Conservation (phyloP, 371 early-diverging fungal species). For the Mortierella sp. region DNA sequence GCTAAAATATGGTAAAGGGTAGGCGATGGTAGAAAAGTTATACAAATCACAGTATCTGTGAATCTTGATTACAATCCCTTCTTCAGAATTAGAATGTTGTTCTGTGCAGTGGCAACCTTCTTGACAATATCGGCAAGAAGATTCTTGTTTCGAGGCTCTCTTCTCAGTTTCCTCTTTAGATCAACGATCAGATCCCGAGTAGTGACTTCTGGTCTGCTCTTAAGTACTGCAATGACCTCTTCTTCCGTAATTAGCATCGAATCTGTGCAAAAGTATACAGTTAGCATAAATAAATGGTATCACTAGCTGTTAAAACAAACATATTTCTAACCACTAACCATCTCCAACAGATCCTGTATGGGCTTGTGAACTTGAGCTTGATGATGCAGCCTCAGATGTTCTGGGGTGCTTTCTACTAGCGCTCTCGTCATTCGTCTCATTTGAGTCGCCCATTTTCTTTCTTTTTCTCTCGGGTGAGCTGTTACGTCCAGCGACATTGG, state of each 20-base stretch:
- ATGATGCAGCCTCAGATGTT: constrained; percentile 1
- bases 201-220: constrained; percentile 63
- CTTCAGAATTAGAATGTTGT: constrained; percentile 60
- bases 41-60: too few relatives aligned
- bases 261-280: constrained; percentile 13
- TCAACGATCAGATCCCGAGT: constrained; percentile 76
- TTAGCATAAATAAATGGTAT: background rate
- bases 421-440: constrained; percentile 6
- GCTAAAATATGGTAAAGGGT: too few relatives aligned
- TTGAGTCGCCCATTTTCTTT: constrained; percentile 22
- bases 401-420: constrained; percentile 24
- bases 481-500: constrained; percentile 23
- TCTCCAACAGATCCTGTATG: constrained; percentile 8
- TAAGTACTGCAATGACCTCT: constrained; percentile 75
- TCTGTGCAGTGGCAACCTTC: constrained; percentile 69
- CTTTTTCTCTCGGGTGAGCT: constrained; percentile 54
- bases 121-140: constrained; percentile 71
- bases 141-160: constrained; percentile 70
- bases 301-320: background rate
- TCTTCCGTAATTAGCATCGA: constrained; percentile 71
- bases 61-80: constrained; percentile 50
- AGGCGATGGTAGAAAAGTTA: too few relatives aligned
- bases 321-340: background rate
- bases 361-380: constrained; percentile 6
- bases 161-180: constrained; percentile 77